Evolutionary conservation across 2,329 filamentous ascomycete species (phyloP).

Genomic region (Neopestalotiopsis sp.): DNA sequence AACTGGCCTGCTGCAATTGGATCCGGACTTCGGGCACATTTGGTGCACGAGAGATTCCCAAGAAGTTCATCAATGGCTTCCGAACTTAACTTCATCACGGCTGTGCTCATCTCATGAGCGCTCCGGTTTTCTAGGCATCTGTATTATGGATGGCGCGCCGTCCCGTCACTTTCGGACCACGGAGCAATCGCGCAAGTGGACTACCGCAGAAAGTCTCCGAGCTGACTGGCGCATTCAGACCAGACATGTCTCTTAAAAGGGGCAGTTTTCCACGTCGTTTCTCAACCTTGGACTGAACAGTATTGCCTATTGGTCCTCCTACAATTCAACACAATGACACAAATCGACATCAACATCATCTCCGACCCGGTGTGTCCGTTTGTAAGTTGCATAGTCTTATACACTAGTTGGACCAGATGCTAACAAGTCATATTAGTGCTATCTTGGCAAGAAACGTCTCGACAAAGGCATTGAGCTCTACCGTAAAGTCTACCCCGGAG

Average conservation of each 20-base stretch:
- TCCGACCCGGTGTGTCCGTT: constrained; percentile 70
- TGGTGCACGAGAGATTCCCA: not conserved
- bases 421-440: constrained; percentile 60
- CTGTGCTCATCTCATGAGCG: not conserved
- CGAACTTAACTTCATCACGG: not conserved
- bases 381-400: constrained; percentile 22
- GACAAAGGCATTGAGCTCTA: constrained; percentile 73
- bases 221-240: not conserved
- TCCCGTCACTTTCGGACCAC: not conserved
- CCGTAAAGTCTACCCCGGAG: constrained; percentile 64
- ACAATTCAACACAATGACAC: constrained; percentile 53
- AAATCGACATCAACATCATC: constrained; percentile 69
- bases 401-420: not conserved
- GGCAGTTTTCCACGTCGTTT: not conserved
- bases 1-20: not conserved
- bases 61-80: not conserved
- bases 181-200: not conserved
- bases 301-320: not conserved
- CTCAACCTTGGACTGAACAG: not conserved
- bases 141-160: not conserved
- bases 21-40: not conserved
- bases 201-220: not conserved
- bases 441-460: constrained; percentile 79
- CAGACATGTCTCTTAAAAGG: not conserved
- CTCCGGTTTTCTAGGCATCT: not conserved